Evolutionary conservation across 495 filamentous ascomycete genomes (phyloP).

Genomic region (Penicillium coprophilum): DNA sequence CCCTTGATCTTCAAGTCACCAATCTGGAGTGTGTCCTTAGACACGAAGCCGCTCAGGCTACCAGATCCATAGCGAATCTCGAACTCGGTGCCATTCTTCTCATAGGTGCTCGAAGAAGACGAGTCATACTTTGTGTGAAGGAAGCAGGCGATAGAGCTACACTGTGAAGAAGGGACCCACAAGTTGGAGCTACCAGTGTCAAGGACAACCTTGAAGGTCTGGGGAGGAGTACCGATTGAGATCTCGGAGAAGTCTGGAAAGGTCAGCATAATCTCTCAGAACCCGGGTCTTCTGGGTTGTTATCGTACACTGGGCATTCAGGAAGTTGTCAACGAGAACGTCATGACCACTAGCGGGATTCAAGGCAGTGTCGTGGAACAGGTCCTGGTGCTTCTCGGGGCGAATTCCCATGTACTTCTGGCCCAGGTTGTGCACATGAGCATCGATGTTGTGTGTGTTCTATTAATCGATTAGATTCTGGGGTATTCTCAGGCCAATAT

Average conservation of each 20-base stretch:
- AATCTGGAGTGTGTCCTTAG: slow-evolving; percentile 79
- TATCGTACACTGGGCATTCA: slow-evolving; percentile 94
- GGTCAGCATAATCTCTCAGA: slow-evolving; percentile 21
- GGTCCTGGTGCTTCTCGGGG: slow-evolving; percentile 63
- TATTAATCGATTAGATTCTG: slow-evolving; percentile 36
- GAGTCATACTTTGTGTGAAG: slow-evolving; percentile 97
- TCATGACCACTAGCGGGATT: slow-evolving; percentile 69
- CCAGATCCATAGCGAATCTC: slow-evolving; percentile 97
- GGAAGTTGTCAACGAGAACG: slow-evolving; percentile 92
- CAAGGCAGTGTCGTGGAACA: slow-evolving; percentile 74
- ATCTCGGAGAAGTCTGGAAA: slow-evolving; percentile 92
- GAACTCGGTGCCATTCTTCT: slow-evolving; percentile 88
- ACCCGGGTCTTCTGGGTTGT: neutral
- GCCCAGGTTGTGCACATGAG: slow-evolving; percentile 76
- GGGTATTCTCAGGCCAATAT: neutral
- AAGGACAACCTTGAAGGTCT: slow-evolving; percentile 96
- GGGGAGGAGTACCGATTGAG: slow-evolving; percentile 84
- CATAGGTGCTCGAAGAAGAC: slow-evolving; percentile 84
- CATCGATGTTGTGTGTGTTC: slow-evolving; percentile 74
- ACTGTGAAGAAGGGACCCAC: slow-evolving; percentile 91
- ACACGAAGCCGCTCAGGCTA: slow-evolving; percentile 90
- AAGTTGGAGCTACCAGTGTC: slow-evolving; percentile 99
- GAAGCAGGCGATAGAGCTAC: slow-evolving; percentile 96
- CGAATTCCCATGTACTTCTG: slow-evolving; percentile 85
- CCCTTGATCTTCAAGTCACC: slow-evolving; percentile 84